Conservation (phyloP, 1,139 yeast species). For the Saccharomyces hybrid region DNA sequence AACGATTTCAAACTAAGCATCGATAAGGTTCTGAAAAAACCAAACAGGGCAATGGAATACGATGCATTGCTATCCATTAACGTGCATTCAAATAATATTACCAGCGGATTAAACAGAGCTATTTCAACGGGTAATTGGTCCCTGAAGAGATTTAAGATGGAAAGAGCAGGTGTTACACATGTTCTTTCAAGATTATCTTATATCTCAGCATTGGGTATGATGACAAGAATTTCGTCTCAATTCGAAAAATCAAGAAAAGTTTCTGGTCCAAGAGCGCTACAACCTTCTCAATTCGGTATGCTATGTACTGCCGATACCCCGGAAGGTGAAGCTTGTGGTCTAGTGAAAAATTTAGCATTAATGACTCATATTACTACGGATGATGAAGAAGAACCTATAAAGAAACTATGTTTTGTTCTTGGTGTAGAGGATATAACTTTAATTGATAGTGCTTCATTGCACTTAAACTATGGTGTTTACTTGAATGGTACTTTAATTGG, state of each 20-base stretch:
- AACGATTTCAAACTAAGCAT: slow-evolving; percentile 88
- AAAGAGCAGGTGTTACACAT: slow-evolving; percentile 98
- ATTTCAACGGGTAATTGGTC: slow-evolving; percentile 99
- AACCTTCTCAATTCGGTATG: slow-evolving; percentile 99
- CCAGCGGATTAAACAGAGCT: slow-evolving; percentile 91
- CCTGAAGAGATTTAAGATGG: slow-evolving; percentile 97
- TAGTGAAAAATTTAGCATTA: slow-evolving; percentile 88
- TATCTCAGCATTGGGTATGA: slow-evolving; percentile 96
- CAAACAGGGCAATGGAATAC: slow-evolving; percentile 89
- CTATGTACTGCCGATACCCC: slow-evolving; percentile 98
- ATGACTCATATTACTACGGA: slow-evolving; percentile 99
- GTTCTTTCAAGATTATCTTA: slow-evolving; percentile 85
- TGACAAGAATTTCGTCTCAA: slow-evolving; percentile 98
- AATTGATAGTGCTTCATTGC: slow-evolving; percentile 78
- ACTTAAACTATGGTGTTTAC: slow-evolving; percentile 75
- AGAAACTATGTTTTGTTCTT: slow-evolving; percentile 62
- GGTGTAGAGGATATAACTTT: slow-evolving; percentile 85
- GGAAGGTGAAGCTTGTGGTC: slow-evolving; percentile 99
- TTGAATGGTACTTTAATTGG: slow-evolving; percentile 93
- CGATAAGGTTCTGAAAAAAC: slow-evolving; percentile 87
- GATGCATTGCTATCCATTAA: slow-evolving; percentile 86
- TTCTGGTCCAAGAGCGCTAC: slow-evolving; percentile 97
- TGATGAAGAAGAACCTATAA: slow-evolving; percentile 88
- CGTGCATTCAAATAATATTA: slow-evolving; percentile 85
- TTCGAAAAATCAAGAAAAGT: slow-evolving; percentile 96